These are phyloP conservation scores for Prinsepia uniflora DNA, from an alignment of 306 rosid genomes.

Conservation along the genomic window DNA sequence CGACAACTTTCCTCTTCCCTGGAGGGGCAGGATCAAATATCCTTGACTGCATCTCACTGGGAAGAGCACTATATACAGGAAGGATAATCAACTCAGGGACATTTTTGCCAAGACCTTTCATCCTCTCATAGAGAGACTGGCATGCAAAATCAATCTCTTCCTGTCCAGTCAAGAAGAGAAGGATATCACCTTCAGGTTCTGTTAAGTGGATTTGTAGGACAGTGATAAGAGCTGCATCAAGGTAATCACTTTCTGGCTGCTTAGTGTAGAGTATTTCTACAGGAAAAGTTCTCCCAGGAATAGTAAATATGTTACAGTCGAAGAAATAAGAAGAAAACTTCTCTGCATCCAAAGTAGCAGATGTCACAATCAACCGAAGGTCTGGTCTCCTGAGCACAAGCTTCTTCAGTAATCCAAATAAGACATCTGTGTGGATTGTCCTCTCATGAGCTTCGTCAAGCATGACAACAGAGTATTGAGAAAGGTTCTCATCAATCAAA, in stretches of 20 bases:
- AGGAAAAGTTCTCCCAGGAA: conserved; percentile 3
- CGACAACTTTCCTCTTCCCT: conserved; percentile 2
- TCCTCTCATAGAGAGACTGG: conserved; percentile 7
- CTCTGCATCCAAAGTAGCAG: conserved; percentile 4
- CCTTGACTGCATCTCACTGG: conserved; percentile 4
- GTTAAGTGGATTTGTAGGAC: conserved; percentile 4
- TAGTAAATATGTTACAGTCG: neutral
- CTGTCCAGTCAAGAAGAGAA: conserved; percentile 5
- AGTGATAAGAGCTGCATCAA: neutral
- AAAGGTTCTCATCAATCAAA: conserved; percentile 4
- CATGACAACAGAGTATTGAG: conserved; percentile 2
- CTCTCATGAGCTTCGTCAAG: conserved; percentile 11
- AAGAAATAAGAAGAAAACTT: neutral
- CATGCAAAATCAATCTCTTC: conserved; percentile 6
- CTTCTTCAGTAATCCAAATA: conserved; percentile 4
- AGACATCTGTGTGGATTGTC: neutral
- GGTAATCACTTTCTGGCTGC: conserved; percentile 3
- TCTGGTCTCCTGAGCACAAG: neutral
- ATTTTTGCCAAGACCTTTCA: conserved; percentile 6
- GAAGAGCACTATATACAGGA: conserved; percentile 27
- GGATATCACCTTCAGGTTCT: conserved; percentile 10
- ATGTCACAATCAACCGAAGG: neutral
- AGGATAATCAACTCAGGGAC: conserved; percentile 50
- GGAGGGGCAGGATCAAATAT: conserved; percentile 3
- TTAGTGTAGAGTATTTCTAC: conserved; percentile 3